phyloP scores from a whole-genome alignment of 495 filamentous ascomycete genomes.

The Neurospora tetrasperma region DNA sequence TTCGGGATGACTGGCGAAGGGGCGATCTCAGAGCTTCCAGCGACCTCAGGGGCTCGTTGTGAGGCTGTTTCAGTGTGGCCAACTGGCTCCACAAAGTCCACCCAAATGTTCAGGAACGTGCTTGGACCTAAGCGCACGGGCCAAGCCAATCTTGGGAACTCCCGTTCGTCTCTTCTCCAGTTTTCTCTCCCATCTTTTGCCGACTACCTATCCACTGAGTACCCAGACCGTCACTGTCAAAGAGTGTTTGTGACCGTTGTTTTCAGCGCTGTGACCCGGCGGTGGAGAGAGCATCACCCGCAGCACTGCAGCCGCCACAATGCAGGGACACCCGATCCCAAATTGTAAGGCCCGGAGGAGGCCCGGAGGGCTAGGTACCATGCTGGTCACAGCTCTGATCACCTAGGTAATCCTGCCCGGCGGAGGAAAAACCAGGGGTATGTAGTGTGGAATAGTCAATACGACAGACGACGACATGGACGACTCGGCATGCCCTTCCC shows the following conservation, averaged over 20 bases:
- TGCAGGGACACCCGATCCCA: not conserved
- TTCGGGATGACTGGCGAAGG: not conserved
- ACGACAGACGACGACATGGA: not conserved
- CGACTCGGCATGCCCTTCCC: not conserved
- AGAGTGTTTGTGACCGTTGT: not conserved
- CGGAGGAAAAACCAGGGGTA: too few species aligned
- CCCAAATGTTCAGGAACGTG: not conserved
- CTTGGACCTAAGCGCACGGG: not conserved
- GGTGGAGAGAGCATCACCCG: not conserved
- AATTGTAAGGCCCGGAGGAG: not conserved
- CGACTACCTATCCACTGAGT: too few species aligned
- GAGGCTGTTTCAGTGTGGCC: not conserved
- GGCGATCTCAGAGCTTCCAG: not conserved
- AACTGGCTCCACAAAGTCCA: not conserved
- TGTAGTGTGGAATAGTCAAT: too few species aligned
- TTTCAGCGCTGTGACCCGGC: not conserved
- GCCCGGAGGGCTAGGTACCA: not conserved
- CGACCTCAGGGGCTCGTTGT: not conserved
- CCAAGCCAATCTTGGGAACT: not conserved
- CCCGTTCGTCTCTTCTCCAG: not conserved
- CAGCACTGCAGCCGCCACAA: not conserved
- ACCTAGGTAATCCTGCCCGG: too few species aligned
- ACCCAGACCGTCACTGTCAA: not conserved
- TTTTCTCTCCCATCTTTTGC: not conserved
- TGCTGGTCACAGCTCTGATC: too few species aligned